These are phyloP conservation scores for Castanospermum australe DNA, from an alignment of 306 rosid genomes.

Conservation along the genomic window DNA sequence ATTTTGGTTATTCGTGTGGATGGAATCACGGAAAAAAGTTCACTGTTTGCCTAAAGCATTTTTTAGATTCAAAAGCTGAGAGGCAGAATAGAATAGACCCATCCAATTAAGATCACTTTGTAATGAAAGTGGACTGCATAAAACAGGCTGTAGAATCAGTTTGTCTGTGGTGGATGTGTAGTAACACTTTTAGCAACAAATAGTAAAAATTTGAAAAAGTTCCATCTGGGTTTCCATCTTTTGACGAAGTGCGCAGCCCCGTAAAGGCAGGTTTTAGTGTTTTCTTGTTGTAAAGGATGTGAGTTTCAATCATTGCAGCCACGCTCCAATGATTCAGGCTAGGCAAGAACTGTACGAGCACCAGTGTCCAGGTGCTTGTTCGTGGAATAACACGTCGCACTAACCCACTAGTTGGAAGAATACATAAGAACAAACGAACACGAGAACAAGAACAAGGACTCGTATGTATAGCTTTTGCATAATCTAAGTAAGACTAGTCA, in stretches of 20 bases:
- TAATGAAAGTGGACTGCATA: not conserved
- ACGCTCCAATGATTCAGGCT: slow-evolving; percentile 29
- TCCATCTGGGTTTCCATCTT: not conserved
- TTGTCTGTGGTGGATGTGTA: not conserved
- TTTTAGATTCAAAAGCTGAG: not conserved
- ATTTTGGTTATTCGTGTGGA: no score
- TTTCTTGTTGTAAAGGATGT: slow-evolving; percentile 19
- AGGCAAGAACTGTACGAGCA: slow-evolving; percentile 7
- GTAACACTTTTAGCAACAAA: not conserved
- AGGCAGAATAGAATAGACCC: not conserved
- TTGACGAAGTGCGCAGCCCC: slow-evolving; percentile 25
- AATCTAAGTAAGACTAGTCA: not conserved
- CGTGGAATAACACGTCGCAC: slow-evolving; percentile 5
- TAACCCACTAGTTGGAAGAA: not conserved
- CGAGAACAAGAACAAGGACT: not conserved
- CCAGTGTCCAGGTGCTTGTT: not conserved
- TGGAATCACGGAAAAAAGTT: not conserved
- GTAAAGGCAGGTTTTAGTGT: not conserved
- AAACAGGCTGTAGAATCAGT: not conserved
- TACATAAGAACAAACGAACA: not conserved
- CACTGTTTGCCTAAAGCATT: not conserved
- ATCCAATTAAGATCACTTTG: no score
- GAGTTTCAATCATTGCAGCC: slow-evolving; percentile 28
- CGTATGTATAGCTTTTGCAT: not conserved
- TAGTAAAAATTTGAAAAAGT: not conserved